Conservation (phyloP, 1,284 basidiomycete species). For the Apiotrichum brassicae region DNA sequence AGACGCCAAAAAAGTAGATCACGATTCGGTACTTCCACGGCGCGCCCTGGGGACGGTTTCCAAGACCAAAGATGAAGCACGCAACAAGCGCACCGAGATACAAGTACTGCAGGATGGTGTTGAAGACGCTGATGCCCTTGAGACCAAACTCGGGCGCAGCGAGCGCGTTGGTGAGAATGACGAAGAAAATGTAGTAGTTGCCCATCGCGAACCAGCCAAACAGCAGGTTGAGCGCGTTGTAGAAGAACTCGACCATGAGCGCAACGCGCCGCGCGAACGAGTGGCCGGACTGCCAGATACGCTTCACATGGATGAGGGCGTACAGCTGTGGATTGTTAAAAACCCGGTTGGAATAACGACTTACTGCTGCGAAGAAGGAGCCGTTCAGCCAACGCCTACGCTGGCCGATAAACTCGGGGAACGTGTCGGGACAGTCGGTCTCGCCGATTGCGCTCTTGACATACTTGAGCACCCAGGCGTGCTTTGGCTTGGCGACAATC, state of each 20-base stretch:
- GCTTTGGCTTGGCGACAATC: constrained; percentile 83
- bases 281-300: constrained; percentile 80
- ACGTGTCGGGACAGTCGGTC: constrained; percentile 89
- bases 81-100: constrained; percentile 78
- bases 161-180: constrained; percentile 80
- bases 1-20: constrained; percentile 65
- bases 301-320: constrained; percentile 59
- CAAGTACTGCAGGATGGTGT: constrained; percentile 57
- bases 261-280: constrained; percentile 66
- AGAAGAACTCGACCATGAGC: constrained; percentile 74
- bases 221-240: constrained; percentile 79
- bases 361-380: constrained; percentile 82
- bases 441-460: constrained; percentile 93
- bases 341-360: not conserved
- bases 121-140: constrained; percentile 10
- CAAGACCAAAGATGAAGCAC: constrained; percentile 93
- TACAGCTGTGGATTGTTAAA: constrained; percentile 29
- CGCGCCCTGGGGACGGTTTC: constrained; percentile 83
- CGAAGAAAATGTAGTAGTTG: constrained; percentile 93
- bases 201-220: constrained; percentile 89
- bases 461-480: constrained; percentile 89
- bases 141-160: constrained; percentile 69
- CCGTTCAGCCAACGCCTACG: constrained; percentile 54
- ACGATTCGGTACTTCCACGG: constrained; percentile 79
- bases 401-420: constrained; percentile 93